These are phyloP conservation scores for Saccharomyces hybrid DNA, from an alignment of 1,139 yeast genomes.

Conservation along the genomic window DNA sequence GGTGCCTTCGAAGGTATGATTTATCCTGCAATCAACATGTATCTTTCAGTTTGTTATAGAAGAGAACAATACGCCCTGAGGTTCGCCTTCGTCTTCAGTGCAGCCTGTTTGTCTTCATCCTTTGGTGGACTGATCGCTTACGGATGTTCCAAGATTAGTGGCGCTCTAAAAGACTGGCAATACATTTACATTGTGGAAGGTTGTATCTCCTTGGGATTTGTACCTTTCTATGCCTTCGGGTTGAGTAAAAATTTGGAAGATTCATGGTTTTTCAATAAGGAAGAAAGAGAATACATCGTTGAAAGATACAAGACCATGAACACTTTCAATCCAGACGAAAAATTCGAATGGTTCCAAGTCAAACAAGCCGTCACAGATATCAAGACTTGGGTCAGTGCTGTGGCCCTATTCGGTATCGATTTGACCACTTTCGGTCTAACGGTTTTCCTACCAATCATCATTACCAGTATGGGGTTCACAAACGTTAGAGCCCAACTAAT, in stretches of 20 bases:
- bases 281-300: slow-evolving; percentile 42
- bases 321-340: slow-evolving; percentile 34
- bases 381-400: slow-evolving; percentile 36
- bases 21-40: slow-evolving; percentile 41
- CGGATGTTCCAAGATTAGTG: slow-evolving; percentile 37
- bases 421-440: slow-evolving; percentile 42
- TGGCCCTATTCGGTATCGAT: slow-evolving; percentile 44
- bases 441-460: slow-evolving; percentile 42
- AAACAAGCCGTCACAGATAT: slow-evolving; percentile 36
- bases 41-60: slow-evolving; percentile 37
- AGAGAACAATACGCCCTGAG: slow-evolving; percentile 39
- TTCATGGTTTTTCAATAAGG: slow-evolving; percentile 40
- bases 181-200: slow-evolving; percentile 54
- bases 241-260: slow-evolving; percentile 25
- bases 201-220: slow-evolving; percentile 44
- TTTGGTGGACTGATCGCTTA: slow-evolving; percentile 43
- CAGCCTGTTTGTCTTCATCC: slow-evolving; percentile 41
- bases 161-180: slow-evolving; percentile 42
- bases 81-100: slow-evolving; percentile 38
- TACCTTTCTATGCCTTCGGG: slow-evolving; percentile 34
- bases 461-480: slow-evolving; percentile 41
- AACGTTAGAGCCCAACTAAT: slow-evolving; percentile 40
- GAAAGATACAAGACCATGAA: slow-evolving; percentile 38
- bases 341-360: slow-evolving; percentile 39
- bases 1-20: slow-evolving; percentile 54